Evolutionary conservation across 208 protist genomes (phyloP).

Genomic region (Trichomonas tenax): DNA sequence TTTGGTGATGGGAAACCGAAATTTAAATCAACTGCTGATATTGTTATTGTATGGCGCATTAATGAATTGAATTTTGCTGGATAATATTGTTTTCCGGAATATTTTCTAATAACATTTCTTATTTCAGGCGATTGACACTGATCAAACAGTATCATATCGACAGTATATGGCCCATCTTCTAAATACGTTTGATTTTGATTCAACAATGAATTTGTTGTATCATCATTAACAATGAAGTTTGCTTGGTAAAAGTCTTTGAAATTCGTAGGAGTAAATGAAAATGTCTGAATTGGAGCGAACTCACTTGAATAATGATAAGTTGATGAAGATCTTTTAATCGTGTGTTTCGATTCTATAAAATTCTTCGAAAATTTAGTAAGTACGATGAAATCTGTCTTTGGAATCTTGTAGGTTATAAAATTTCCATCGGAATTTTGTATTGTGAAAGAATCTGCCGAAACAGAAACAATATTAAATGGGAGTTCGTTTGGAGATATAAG

Average conservation of each 20-base stretch:
- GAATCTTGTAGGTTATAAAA: not conserved
- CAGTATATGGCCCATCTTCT: not conserved
- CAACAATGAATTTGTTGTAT: not conserved
- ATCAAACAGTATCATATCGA: not conserved
- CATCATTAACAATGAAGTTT: not conserved
- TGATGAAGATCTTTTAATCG: not conserved
- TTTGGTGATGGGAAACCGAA: not conserved
- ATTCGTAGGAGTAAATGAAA: not conserved
- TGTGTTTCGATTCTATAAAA: not conserved
- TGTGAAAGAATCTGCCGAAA: not conserved
- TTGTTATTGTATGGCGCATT: not conserved
- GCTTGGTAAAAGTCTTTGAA: not conserved
- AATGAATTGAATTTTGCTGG: not conserved
- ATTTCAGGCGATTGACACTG: not conserved
- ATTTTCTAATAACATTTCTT: not conserved
- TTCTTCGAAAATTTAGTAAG: not conserved
- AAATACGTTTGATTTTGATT: not conserved
- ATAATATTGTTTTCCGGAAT: not conserved
- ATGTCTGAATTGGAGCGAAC: not conserved
- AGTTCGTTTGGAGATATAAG: not conserved
- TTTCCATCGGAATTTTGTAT: not conserved
- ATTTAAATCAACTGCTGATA: not conserved
- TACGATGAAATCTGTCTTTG: not conserved
- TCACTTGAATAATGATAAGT: not conserved
- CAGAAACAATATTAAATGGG: not conserved